Evolutionary conservation across 169 alveolate genomes (phyloP).

Genomic region (Plasmodium gallinaceum): DNA sequence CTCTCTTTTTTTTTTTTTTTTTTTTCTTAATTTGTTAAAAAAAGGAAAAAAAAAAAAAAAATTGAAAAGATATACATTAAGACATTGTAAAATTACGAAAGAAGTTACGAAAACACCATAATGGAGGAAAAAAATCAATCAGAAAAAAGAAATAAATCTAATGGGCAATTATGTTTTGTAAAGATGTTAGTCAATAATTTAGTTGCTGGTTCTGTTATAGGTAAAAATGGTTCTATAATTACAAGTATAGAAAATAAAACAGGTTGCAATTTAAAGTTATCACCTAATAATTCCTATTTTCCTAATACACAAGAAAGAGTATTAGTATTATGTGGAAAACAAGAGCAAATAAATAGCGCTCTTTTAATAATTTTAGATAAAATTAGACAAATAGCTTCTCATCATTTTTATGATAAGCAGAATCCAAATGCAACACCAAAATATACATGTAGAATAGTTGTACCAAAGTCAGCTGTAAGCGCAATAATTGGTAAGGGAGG

Average conservation of each 20-base stretch:
- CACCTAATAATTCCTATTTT: slow-evolving; percentile 63
- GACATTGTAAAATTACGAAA: background rate
- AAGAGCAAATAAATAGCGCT: slow-evolving; percentile 57
- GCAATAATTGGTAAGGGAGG: slow-evolving; percentile 79
- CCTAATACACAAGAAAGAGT: slow-evolving; percentile 78
- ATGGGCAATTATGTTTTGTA: slow-evolving; percentile 55
- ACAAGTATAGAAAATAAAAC: slow-evolving; percentile 74
- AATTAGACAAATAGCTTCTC: slow-evolving; percentile 42
- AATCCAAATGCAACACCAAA: slow-evolving; percentile 20
- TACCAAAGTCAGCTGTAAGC: slow-evolving; percentile 78
- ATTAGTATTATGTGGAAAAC: slow-evolving; percentile 63
- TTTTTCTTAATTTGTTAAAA: background rate
- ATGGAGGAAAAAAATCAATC: slow-evolving; percentile 50
- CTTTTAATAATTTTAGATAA: slow-evolving; percentile 59
- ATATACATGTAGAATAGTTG: slow-evolving; percentile 71
- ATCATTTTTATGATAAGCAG: slow-evolving; percentile 18
- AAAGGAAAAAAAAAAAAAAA: slow-evolving; percentile 1
- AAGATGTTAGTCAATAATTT: slow-evolving; percentile 70
- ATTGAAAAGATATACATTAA: background rate
- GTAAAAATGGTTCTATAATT: slow-evolving; percentile 69
- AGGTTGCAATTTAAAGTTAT: slow-evolving; percentile 67
- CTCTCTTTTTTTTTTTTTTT: background rate
- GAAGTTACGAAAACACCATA: background rate
- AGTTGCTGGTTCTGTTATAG: slow-evolving; percentile 76
- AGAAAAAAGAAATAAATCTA: background rate